Evolutionary conservation across 257 asterid genomes (phyloP).

Genomic region (Jacaranda copaia): DNA sequence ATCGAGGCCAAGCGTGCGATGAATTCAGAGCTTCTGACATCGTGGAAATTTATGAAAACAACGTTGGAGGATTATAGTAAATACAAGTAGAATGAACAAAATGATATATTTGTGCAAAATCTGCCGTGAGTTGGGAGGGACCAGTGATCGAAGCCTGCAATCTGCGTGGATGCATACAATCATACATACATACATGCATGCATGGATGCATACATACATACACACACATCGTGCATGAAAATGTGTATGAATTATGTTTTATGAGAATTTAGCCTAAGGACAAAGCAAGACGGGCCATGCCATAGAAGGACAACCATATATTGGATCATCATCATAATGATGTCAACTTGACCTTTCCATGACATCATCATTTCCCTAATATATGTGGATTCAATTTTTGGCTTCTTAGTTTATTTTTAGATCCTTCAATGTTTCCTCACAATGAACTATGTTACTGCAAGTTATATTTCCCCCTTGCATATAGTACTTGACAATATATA

Average conservation of each 20-base stretch:
- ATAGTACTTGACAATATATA: too few species aligned
- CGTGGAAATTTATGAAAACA: slow-evolving; percentile 35
- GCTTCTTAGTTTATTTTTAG: slow-evolving; percentile 1
- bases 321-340: slow-evolving; percentile 33
- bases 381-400: background rate
- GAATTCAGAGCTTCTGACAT: slow-evolving; percentile 29
- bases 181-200: background rate
- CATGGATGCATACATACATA: background rate
- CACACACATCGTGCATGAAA: background rate
- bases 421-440: background rate
- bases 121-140: slow-evolving; percentile 24
- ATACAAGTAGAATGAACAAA: slow-evolving; percentile 54
- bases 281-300: slow-evolving; percentile 38
- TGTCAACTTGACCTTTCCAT: slow-evolving; percentile 52
- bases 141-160: slow-evolving; percentile 14
- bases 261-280: slow-evolving; percentile 32
- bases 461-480: background rate
- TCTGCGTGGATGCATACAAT: background rate
- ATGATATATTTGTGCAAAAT: slow-evolving; percentile 5
- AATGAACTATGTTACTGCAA: background rate
- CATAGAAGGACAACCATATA: slow-evolving; percentile 36
- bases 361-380: slow-evolving; percentile 39
- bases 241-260: too few species aligned
- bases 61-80: slow-evolving; percentile 25
- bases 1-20: slow-evolving; percentile 29